Evolutionary conservation across 176 grass and related monocot genomes (phyloP).

Genomic region (Zea mays): Zm-B73-REFERENCE-NAM-5.0 NC_050096.1:199888501-199889000

Average conservation of each 20-base stretch:
- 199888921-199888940: background rate
- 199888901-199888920: background rate
- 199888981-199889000: too few species aligned
- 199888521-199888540: background rate
- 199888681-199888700: background rate
- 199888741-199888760: background rate
- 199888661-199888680: background rate
- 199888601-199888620: background rate
- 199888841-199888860: conserved; percentile 1
- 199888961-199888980: too few species aligned
- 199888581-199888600: background rate
- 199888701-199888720: conserved; percentile 14
- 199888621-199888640: background rate
- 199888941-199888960: too few species aligned
- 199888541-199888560: background rate
- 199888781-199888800: background rate
- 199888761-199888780: conserved; percentile 37
- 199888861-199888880: background rate
- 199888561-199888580: background rate
- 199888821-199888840: background rate
- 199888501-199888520: background rate
- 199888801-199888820: conserved; percentile 42
- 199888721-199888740: background rate
- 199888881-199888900: background rate
- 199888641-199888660: background rate